These are phyloP conservation scores for Dactylonectria estremocensis DNA, from an alignment of 2,329 filamentous ascomycete genomes.

Conservation along the genomic window DNA sequence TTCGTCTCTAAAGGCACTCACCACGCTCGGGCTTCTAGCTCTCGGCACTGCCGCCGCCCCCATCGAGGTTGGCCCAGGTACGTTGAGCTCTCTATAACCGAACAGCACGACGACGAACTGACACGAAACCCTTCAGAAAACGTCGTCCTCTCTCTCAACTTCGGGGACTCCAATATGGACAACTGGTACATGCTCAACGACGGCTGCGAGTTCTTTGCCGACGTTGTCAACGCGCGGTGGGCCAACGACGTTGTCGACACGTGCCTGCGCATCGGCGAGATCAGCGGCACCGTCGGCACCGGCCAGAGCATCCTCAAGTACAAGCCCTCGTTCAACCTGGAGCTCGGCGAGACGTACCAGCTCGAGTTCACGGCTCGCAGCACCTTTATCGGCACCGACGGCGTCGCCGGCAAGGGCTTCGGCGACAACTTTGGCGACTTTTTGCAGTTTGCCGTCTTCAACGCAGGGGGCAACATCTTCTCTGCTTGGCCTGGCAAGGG, in stretches of 20 bases:
- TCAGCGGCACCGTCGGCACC: background rate
- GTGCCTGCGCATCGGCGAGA: conserved; percentile 16
- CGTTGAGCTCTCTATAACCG: no score
- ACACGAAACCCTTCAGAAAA: background rate
- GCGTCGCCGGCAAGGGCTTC: background rate
- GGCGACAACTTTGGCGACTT: conserved; percentile 10
- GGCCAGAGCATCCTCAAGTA: conserved; percentile 7
- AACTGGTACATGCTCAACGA: conserved; percentile 1
- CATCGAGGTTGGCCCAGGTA: background rate
- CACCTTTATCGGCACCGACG: background rate
- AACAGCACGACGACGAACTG: background rate
- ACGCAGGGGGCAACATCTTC: conserved; percentile 11
- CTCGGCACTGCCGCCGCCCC: background rate
- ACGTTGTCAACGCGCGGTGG: background rate
- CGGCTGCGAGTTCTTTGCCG: conserved; percentile 10
- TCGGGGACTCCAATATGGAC: background rate
- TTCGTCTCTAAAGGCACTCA: background rate
- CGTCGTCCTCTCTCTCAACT: background rate
- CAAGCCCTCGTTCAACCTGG: background rate
- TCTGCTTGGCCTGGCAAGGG: conserved; percentile 15
- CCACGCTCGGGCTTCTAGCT: background rate
- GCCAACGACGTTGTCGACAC: background rate
- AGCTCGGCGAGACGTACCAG: conserved; percentile 17
- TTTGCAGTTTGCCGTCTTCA: conserved; percentile 13
- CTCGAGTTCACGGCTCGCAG: conserved; percentile 10